Evolutionary conservation across 148 eudicot species (phyloP).

Genomic region (Pouteria glomerata): DNA sequence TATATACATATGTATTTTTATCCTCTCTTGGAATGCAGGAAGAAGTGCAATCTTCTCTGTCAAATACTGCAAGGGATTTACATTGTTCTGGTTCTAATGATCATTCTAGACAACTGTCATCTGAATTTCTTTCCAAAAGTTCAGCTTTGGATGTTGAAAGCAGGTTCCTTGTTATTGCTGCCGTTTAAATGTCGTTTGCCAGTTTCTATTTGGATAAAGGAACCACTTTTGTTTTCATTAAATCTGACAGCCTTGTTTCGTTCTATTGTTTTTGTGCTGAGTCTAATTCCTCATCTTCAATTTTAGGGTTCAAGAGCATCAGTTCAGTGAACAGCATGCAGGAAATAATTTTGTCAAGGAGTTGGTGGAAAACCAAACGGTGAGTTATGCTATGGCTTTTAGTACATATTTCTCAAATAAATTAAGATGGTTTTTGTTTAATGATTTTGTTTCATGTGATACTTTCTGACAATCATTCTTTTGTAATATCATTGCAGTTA

Average conservation of each 20-base stretch:
- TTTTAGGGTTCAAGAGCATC: conserved; percentile 56
- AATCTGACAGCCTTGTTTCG: background rate
- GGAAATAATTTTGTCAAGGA: conserved; percentile 36
- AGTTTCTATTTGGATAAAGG: background rate
- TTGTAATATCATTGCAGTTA: conserved; percentile 35
- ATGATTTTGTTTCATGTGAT: conserved; percentile 1
- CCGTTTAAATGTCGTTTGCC: background rate
- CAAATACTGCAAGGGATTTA: conserved; percentile 28
- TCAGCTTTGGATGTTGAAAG: conserved; percentile 32
- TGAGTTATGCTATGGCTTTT: conserved; percentile 20
- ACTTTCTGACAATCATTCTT: background rate
- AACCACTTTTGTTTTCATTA: background rate
- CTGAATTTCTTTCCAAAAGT: conserved; percentile 26
- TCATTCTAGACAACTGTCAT: conserved; percentile 20
- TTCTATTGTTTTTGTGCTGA: background rate
- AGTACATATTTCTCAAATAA: background rate
- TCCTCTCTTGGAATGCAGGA: conserved; percentile 41
- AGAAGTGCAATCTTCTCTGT: conserved; percentile 34
- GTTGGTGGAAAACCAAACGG: conserved; percentile 33
- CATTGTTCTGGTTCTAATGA: conserved; percentile 35
- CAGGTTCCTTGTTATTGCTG: conserved; percentile 33
- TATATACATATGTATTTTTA: background rate
- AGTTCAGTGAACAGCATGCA: conserved; percentile 28
- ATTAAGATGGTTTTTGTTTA: background rate
- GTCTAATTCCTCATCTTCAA: background rate